phyloP scores from a whole-genome alignment of 306 rosid species.

The Lablab purpureus region DNA sequence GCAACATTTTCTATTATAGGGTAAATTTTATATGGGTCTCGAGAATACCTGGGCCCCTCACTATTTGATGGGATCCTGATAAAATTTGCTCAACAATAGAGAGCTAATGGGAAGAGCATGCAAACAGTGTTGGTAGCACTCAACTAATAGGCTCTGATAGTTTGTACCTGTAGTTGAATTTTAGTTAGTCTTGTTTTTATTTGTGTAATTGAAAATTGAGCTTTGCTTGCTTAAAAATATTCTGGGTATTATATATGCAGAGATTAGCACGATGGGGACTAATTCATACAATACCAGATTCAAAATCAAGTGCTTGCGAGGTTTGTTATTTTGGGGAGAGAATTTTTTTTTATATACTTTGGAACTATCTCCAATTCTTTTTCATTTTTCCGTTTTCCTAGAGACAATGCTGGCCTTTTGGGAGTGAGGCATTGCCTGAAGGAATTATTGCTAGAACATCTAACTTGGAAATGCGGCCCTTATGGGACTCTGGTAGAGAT shows the following conservation, averaged over 20 bases:
- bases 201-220: slow-evolving; percentile 14
- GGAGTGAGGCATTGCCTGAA: slow-evolving; percentile 73
- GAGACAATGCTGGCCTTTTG: slow-evolving; percentile 68
- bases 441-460: slow-evolving; percentile 75
- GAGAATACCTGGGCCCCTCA: neutral
- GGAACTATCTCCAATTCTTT: slow-evolving; percentile 11
- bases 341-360: neutral
- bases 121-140: neutral
- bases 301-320: slow-evolving; percentile 63
- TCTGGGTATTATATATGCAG: slow-evolving; percentile 55
- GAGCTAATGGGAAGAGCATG: neutral
- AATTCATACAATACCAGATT: slow-evolving; percentile 42
- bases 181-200: neutral
- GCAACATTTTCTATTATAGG: neutral
- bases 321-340: slow-evolving; percentile 49
- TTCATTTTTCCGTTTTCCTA: slow-evolving; percentile 36
- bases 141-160: slow-evolving; percentile 14
- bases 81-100: neutral
- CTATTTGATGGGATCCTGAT: neutral
- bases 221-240: neutral
- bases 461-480: slow-evolving; percentile 76
- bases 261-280: slow-evolving; percentile 75
- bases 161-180: neutral
- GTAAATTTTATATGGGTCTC: neutral
- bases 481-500: slow-evolving; percentile 63